Evolutionary conservation across 2,329 filamentous ascomycete species (phyloP).

Genomic region (Arachnopeziza araneosa): DNA sequence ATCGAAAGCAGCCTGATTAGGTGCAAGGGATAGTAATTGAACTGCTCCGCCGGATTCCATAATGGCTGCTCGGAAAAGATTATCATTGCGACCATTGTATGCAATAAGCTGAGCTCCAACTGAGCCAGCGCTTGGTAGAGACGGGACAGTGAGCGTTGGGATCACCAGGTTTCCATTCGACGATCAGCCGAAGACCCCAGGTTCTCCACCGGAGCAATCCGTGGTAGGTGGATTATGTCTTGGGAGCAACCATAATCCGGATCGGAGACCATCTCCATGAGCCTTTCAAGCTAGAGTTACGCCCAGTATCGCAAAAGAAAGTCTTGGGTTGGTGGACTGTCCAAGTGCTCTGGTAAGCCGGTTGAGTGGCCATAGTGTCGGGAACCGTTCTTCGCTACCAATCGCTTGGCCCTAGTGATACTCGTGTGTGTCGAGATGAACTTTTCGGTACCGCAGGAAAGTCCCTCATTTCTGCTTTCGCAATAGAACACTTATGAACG

Average conservation of each 20-base stretch:
- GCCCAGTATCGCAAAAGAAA: neutral
- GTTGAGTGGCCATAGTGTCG: neutral
- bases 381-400: neutral
- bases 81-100: constrained; percentile 44
- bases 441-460: neutral
- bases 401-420: neutral
- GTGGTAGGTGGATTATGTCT: neutral
- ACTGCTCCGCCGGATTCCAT: constrained; percentile 42
- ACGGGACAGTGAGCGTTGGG: neutral
- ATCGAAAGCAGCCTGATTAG: neutral
- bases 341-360: neutral
- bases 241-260: neutral
- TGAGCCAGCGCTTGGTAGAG: constrained; percentile 32
- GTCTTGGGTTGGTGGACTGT: neutral
- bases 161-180: neutral
- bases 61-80: constrained; percentile 48
- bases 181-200: neutral
- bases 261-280: neutral
- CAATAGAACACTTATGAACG: neutral
- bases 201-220: neutral
- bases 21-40: neutral
- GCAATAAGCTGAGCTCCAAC: constrained; percentile 42
- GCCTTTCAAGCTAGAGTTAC: neutral
- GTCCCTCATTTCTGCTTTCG: neutral
- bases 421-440: neutral